Percentiles rank a stretch among this genome's conserved stretches.
Conservation (phyloP, 345 rosid species). For the Erysimum cheiranthoides region DNA sequence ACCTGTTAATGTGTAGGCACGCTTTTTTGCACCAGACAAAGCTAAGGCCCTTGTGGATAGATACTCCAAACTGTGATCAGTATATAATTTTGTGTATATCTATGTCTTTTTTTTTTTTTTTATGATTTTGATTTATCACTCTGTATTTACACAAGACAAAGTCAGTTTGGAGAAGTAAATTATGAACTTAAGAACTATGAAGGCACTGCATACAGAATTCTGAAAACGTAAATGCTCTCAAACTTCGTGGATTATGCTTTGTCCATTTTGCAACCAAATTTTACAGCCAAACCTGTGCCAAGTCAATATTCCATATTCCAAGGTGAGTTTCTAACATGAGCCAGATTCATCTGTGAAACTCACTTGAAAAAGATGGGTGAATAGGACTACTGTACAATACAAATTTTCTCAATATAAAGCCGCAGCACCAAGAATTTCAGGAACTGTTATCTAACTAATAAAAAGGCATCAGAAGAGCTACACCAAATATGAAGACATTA, state of each 20-base stretch:
- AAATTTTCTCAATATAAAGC: constrained; percentile 10
- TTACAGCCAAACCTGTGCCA: neutral
- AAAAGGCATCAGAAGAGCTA: constrained; percentile 39
- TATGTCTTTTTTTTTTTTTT: neutral
- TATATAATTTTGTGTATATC: constrained; percentile 19
- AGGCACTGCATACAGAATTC: constrained; percentile 85
- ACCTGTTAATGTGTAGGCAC: constrained; percentile 63
- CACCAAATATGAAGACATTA: constrained; percentile 89
- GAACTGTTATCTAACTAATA: neutral
- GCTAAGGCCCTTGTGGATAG: constrained; percentile 89
- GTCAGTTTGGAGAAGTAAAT: too few species aligned
- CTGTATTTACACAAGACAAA: too few species aligned
- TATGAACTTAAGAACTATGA: too few species aligned
- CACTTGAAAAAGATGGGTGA: neutral
- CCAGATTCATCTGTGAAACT: constrained; percentile 9
- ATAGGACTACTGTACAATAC: constrained; percentile 26
- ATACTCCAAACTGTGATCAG: constrained; percentile 63
- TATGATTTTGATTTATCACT: too few species aligned
- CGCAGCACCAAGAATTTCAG: neutral
- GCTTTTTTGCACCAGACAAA: constrained; percentile 88
- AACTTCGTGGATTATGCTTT: neutral
- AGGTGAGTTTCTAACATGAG: constrained; percentile 3
- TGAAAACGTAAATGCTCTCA: constrained; percentile 52
- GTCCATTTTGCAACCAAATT: constrained; percentile 22
- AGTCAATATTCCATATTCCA: neutral